Evolutionary conservation across 2,329 filamentous ascomycete genomes (phyloP).

Genomic region (Sporothrix euskadiensis): DNA sequence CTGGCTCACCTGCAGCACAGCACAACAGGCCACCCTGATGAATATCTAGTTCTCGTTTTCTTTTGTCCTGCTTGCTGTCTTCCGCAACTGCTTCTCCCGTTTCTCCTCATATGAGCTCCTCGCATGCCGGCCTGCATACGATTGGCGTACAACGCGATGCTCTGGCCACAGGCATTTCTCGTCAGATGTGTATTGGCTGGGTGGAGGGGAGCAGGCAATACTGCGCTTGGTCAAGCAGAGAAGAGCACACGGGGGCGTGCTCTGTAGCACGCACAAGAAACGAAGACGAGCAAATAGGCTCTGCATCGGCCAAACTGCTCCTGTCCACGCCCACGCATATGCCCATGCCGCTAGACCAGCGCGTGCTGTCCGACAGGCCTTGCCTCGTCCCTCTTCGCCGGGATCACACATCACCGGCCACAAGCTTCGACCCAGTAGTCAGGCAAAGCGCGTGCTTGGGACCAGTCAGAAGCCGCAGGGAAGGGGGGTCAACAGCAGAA

Average conservation of each 20-base stretch:
- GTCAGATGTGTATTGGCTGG: not conserved
- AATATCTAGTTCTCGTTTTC: not conserved
- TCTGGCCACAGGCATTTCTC: not conserved
- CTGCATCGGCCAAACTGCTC: not conserved
- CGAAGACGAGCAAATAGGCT: slow-evolving; percentile 10
- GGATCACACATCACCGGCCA: slow-evolving; percentile 12
- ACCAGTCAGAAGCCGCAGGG: slow-evolving; percentile 14
- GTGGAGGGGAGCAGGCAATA: not conserved
- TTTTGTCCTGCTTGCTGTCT: not conserved
- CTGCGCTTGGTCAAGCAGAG: not conserved
- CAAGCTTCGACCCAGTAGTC: slow-evolving; percentile 14
- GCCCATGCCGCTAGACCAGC: slow-evolving; percentile 16
- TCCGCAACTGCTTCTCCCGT: not conserved
- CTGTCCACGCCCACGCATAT: not conserved
- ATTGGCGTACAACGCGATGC: not conserved
- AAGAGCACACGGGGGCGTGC: slow-evolving; percentile 12
- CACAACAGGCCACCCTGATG: slow-evolving; percentile 6
- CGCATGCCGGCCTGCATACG: not conserved
- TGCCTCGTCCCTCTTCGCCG: slow-evolving; percentile 19
- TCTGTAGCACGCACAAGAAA: not conserved
- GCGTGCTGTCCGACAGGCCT: slow-evolving; percentile 4
- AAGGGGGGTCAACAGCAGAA: not conserved
- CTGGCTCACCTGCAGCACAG: not conserved
- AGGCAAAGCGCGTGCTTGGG: slow-evolving; percentile 6
- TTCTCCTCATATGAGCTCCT: not conserved